Evolutionary conservation across 257 asterid species (phyloP).

Genomic region (Fraxinus americana): DNA sequence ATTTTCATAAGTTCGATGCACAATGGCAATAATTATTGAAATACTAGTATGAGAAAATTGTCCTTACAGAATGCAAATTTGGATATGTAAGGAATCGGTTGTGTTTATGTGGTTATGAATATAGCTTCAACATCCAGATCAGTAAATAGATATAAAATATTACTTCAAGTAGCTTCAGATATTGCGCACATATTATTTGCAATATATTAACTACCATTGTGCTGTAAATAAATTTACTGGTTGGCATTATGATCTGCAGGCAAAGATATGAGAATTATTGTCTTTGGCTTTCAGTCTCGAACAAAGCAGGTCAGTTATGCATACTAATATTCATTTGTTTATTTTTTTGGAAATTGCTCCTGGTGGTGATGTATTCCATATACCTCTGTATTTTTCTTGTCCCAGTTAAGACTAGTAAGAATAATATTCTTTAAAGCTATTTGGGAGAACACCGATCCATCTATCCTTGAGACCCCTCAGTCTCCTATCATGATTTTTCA

Average conservation of each 20-base stretch:
- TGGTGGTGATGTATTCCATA: conserved; percentile 8
- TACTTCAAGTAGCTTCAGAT: conserved; percentile 1
- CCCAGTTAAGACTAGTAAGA: conserved; percentile 14
- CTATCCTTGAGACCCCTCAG: background rate
- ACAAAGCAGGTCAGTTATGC: conserved; percentile 79
- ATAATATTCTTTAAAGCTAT: conserved; percentile 1
- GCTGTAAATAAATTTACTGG: conserved; percentile 17
- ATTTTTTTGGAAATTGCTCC: conserved; percentile 13
- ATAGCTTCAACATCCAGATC: background rate
- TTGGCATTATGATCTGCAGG: conserved; percentile 53
- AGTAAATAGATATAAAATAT: background rate
- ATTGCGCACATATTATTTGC: background rate
- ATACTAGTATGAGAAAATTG: background rate
- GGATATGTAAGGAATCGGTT: background rate
- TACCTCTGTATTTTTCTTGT: conserved; percentile 20
- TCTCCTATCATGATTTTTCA: background rate
- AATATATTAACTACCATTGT: conserved; percentile 1
- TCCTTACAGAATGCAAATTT: background rate
- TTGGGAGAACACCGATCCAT: background rate
- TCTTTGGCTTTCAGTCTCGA: conserved; percentile 90
- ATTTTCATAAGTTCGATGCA: background rate
- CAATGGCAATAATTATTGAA: background rate
- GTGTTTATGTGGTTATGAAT: background rate
- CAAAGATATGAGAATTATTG: conserved; percentile 93
- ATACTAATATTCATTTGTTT: conserved; percentile 27